A percentile compares a stretch with the other conserved stretches of the same genome.
These are phyloP conservation scores for Saccharomyces hybrid DNA, from an alignment of 1,139 yeast species.

Conservation along the genomic window DNA sequence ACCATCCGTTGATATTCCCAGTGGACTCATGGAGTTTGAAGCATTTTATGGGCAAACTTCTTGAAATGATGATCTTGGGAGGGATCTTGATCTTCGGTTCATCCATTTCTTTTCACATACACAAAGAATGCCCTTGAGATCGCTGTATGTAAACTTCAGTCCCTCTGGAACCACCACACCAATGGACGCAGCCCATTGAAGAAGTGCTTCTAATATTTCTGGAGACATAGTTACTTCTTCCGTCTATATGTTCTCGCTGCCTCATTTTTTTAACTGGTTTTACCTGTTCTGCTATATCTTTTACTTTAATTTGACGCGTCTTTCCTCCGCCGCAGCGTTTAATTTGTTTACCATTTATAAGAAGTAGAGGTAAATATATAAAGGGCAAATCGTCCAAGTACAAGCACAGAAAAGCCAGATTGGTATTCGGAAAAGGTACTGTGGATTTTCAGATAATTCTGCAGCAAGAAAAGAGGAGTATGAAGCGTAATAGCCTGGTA, in stretches of 20 bases:
- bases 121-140: neutral
- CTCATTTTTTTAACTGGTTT: neutral
- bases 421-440: neutral
- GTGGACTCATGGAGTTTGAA: slow-evolving; percentile 18
- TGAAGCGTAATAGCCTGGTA: slow-evolving; percentile 19
- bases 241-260: neutral
- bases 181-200: neutral
- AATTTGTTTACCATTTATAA: neutral
- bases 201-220: neutral
- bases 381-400: neutral
- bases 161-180: slow-evolving; percentile 6
- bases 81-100: slow-evolving; percentile 36
- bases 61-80: slow-evolving; percentile 35
- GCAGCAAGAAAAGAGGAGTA: neutral
- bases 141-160: slow-evolving; percentile 4
- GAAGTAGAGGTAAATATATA: neutral
- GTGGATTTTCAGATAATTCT: neutral
- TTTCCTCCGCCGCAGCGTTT: neutral
- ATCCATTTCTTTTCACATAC: slow-evolving; percentile 4
- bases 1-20: slow-evolving; percentile 32
- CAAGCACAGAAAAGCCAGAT: neutral
- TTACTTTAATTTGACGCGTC: neutral
- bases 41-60: slow-evolving; percentile 39
- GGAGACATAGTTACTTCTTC: neutral
- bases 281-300: neutral